Evolutionary conservation across 805 yeast species (phyloP).

Genomic region (Jamesozyma piceae): DNA sequence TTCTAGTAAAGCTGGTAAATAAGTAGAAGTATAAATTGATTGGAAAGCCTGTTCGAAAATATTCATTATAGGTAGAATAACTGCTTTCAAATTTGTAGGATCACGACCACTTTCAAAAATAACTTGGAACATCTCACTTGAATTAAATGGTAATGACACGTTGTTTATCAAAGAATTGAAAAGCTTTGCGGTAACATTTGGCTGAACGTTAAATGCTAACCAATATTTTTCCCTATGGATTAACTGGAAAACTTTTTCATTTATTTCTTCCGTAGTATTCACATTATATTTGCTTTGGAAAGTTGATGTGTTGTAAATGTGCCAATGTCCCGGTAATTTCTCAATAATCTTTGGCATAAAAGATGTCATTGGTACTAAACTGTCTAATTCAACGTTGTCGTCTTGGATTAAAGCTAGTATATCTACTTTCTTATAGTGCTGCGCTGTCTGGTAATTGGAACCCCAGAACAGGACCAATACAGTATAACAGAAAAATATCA

Average conservation of each 20-base stretch:
- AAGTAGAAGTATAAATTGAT: slow-evolving; percentile 3
- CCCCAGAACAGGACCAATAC: slow-evolving; percentile 31
- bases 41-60: slow-evolving; percentile 24
- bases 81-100: slow-evolving; percentile 37
- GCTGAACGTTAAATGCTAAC: slow-evolving; percentile 47
- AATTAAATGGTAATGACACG: slow-evolving; percentile 12
- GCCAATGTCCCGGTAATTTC: slow-evolving; percentile 23
- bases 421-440: slow-evolving; percentile 1
- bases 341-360: slow-evolving; percentile 1
- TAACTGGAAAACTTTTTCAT: slow-evolving; percentile 33
- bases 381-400: background rate
- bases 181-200: slow-evolving; percentile 35
- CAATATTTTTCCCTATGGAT: slow-evolving; percentile 53
- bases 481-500: slow-evolving; percentile 16
- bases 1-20: slow-evolving; percentile 15
- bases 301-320: slow-evolving; percentile 19
- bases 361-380: background rate
- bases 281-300: slow-evolving; percentile 16
- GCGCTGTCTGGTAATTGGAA: slow-evolving; percentile 17
- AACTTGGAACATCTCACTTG: slow-evolving; percentile 28
- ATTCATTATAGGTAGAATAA: slow-evolving; percentile 37
- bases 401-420: slow-evolving; percentile 3
- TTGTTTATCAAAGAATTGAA: slow-evolving; percentile 19
- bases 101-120: slow-evolving; percentile 61
- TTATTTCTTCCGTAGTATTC: slow-evolving; percentile 13